phyloP scores from a whole-genome alignment of 1,139 yeast genomes.

The Arxiozyma bovina region DNA sequence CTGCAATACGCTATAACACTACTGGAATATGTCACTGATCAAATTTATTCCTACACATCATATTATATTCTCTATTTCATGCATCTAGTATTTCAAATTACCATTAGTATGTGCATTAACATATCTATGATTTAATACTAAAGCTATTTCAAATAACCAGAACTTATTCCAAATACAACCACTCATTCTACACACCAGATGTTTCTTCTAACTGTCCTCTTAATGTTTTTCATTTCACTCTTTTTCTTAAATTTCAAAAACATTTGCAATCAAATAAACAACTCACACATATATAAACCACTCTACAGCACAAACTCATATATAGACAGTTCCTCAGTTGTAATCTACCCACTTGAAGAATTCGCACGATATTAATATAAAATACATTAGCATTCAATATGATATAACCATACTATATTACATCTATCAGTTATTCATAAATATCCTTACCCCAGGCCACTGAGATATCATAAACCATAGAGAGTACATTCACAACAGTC shows the following conservation, averaged over 20 bases:
- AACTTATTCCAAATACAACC: neutral
- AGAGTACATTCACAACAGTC: neutral
- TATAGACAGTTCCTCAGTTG: neutral
- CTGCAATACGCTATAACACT: too few species aligned
- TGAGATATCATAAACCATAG: neutral
- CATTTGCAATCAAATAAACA: neutral
- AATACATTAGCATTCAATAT: neutral
- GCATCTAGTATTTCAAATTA: too few species aligned
- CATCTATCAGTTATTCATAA: neutral
- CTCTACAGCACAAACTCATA: too few species aligned
- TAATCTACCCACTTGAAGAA: neutral
- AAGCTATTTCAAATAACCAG: neutral
- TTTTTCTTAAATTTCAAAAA: neutral
- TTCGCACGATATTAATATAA: too few species aligned
- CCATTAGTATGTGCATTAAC: too few species aligned
- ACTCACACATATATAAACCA: too few species aligned
- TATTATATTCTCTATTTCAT: too few species aligned
- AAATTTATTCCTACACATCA: too few species aligned
- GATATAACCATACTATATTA: neutral
- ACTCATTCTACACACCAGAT: neutral
- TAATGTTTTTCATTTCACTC: neutral
- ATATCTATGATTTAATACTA: too few species aligned
- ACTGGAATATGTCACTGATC: too few species aligned
- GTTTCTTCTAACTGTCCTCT: neutral
- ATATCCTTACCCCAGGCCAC: neutral